phyloP scores from a whole-genome alignment of 208 protist genomes.

The Wallacemonas rigidus region DNA sequence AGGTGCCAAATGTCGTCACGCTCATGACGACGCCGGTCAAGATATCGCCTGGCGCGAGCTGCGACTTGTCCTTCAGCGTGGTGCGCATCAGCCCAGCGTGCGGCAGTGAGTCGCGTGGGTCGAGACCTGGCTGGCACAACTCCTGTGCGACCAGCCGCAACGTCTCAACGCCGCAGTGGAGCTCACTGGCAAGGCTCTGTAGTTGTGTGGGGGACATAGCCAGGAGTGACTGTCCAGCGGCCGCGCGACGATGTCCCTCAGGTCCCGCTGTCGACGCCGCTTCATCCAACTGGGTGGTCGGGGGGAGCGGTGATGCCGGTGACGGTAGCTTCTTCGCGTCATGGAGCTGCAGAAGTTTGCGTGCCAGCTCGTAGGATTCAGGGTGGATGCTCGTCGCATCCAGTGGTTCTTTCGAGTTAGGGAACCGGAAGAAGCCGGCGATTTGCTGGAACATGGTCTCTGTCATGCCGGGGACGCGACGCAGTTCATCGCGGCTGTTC shows the following conservation, averaged over 20 bases:
- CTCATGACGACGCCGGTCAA: slow-evolving; percentile 68
- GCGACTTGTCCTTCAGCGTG: slow-evolving; percentile 32
- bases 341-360: slow-evolving; percentile 41
- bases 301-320: too few relatives aligned
- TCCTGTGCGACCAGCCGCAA: slow-evolving; percentile 60
- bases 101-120: slow-evolving; percentile 70
- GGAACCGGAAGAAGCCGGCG: slow-evolving; percentile 88
- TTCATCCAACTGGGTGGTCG: not conserved
- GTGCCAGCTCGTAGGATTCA: slow-evolving; percentile 71
- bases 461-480: slow-evolving; percentile 77
- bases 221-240: slow-evolving; percentile 28
- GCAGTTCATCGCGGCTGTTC: slow-evolving; percentile 75
- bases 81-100: slow-evolving; percentile 74
- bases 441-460: slow-evolving; percentile 70
- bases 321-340: slow-evolving; percentile 20
- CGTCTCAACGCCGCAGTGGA: slow-evolving; percentile 64
- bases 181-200: slow-evolving; percentile 17
- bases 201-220: slow-evolving; percentile 23
- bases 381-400: slow-evolving; percentile 87
- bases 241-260: slow-evolving; percentile 13
- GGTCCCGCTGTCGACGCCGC: not conserved
- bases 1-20: slow-evolving; percentile 84
- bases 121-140: slow-evolving; percentile 63
- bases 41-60: slow-evolving; percentile 51
- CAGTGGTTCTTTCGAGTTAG: slow-evolving; percentile 81